phyloP scores from a whole-genome alignment of 2,329 filamentous ascomycete species.

The Hypoxylon sp. region DNA sequence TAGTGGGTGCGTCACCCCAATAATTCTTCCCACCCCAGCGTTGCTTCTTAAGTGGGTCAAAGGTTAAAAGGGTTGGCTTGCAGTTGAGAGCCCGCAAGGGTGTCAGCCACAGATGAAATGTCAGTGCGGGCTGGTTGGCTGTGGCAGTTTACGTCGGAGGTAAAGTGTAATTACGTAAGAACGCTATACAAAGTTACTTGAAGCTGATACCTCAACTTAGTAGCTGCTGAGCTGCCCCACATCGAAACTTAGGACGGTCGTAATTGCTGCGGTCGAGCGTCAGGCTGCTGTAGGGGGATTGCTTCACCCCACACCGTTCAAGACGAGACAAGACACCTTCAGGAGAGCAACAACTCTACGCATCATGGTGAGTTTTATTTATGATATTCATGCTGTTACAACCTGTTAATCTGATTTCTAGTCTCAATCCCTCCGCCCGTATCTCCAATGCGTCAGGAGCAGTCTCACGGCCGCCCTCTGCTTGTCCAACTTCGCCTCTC shows the following conservation, averaged over 20 bases:
- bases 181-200: no score
- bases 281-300: constrained; percentile 33
- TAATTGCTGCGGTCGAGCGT: constrained; percentile 26
- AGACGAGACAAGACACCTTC: constrained; percentile 12
- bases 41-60: constrained; percentile 21
- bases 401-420: constrained; percentile 47
- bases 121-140: no score
- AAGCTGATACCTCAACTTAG: no score
- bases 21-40: constrained; percentile 31
- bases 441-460: constrained; percentile 94
- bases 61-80: no score
- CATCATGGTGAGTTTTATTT: constrained; percentile 38
- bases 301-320: constrained; percentile 33
- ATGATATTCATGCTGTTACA: background rate
- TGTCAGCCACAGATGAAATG: no score
- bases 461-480: constrained; percentile 93
- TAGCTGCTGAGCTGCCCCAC: constrained; percentile 40
- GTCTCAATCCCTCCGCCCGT: constrained; percentile 97
- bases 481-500: constrained; percentile 95
- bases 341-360: constrained; percentile 10
- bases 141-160: no score
- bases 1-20: constrained; percentile 41
- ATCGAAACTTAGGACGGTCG: constrained; percentile 9
- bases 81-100: no score
- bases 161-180: no score